A percentile compares a stretch with the other conserved stretches of the same genome.
phyloP scores from a whole-genome alignment of 495 filamentous ascomycete genomes.

The Penicillium manginii region DNA sequence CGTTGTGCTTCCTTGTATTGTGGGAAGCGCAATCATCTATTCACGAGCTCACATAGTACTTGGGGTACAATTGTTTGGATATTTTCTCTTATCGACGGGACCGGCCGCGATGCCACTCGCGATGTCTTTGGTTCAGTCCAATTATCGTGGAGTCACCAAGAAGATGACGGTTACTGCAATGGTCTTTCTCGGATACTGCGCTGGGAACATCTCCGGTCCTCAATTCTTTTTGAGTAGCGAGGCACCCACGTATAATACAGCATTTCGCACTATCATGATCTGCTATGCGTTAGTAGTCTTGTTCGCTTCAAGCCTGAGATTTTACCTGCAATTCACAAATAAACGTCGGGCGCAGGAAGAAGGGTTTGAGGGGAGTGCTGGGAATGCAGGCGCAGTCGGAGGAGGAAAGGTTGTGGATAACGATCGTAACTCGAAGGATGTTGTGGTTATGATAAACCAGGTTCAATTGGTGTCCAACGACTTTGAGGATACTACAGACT shows the following conservation, averaged over 20 bases:
- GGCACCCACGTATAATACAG: slow-evolving; percentile 44
- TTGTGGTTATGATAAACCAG: slow-evolving; percentile 32
- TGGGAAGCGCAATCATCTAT: slow-evolving; percentile 65
- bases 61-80: slow-evolving; percentile 58
- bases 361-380: slow-evolving; percentile 45
- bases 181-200: slow-evolving; percentile 46
- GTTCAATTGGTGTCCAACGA: slow-evolving; percentile 39
- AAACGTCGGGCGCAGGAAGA: slow-evolving; percentile 41
- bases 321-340: slow-evolving; percentile 48
- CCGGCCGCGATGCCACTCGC: slow-evolving; percentile 61
- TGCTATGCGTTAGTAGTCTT: slow-evolving; percentile 51
- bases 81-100: slow-evolving; percentile 58
- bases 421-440: slow-evolving; percentile 19
- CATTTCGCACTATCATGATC: slow-evolving; percentile 56
- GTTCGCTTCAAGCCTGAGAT: slow-evolving; percentile 41
- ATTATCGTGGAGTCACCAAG: slow-evolving; percentile 70
- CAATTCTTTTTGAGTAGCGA: slow-evolving; percentile 42
- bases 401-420: slow-evolving; percentile 40
- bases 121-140: slow-evolving; percentile 58
- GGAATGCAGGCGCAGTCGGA: slow-evolving; percentile 39
- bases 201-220: slow-evolving; percentile 46
- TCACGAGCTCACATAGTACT: slow-evolving; percentile 51
- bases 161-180: slow-evolving; percentile 56
- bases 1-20: slow-evolving; percentile 38
- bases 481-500: slow-evolving; percentile 57